Base-by-base conservation (phyloP, 116 monocot genomes). In the Posidonia oceanica region DNA sequence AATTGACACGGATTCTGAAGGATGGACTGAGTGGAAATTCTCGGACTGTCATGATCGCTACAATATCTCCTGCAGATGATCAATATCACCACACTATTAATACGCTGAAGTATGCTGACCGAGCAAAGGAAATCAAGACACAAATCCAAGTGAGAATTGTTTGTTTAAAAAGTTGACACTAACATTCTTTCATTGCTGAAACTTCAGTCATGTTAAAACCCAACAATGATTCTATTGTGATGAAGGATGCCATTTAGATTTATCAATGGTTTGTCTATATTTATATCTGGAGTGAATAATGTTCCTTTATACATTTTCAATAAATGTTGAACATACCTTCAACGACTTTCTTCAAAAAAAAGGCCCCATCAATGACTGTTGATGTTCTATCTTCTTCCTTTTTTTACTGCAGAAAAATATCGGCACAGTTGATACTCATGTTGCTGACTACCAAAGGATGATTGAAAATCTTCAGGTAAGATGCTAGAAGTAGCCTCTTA, bases 21-120 rank as follows among this genome's bases (percentile, higher is more conserved):
- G 96, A 97, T 82, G 92, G 96, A 60, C 83, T 97, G 68, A 91
- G 92, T 74, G 96, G 96, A 20, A 97, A 97, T 77, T 97, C 96
- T 71, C 91, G 76, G 64, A 97, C 96, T n/a, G 76, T 97, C 69
- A 97, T 97, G 96, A 80, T 97, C 70, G 96, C 96, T 59, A 97
- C 96, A 65, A 83, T 97, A 78, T 97, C 91, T 67, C 96, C 96
- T 62, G 87, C 88, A 44, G 85, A 91, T 82, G 83, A 80, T 83
- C 96, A 97, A 66, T 97, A 97, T 76, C 89, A 91, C 57, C 96
- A 97, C 76, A 91, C 96, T 40, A 71, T 91, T 59, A 97, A 91
- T 77, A 97, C 96, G 36, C 79, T 97, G 52, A 97, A 97, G 79
- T 97, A 97, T 89, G 96, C 96, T 56, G 96, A 97, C 59, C 83